Conservation (phyloP, 352 stramenopile species). For the Pilasporangium apinafurcum region DNA sequence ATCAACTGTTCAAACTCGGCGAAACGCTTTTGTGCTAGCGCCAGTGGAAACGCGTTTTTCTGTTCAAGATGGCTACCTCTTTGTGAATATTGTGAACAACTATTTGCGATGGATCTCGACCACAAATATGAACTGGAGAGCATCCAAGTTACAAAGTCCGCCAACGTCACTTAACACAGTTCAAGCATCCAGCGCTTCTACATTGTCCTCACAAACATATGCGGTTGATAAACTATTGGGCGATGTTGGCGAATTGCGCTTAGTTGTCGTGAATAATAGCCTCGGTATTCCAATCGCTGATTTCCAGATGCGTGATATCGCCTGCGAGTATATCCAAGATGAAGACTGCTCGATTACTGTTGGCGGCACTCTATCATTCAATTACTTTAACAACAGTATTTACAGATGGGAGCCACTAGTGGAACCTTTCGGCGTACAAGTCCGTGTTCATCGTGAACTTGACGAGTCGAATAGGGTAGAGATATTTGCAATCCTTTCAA, state of each 20-base stretch:
- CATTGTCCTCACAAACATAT: conserved; percentile 13
- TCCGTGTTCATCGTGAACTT: conserved; percentile 60
- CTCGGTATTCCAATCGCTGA: conserved; percentile 82
- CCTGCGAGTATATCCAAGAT: conserved; percentile 84
- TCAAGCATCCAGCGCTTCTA: background rate
- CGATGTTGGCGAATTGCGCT: conserved; percentile 75
- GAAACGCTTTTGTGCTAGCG: conserved; percentile 76
- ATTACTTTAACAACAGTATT: conserved; percentile 91
- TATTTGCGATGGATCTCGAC: conserved; percentile 55
- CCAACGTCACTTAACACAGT: no score
- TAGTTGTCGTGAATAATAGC: conserved; percentile 87
- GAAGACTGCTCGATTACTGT: conserved; percentile 78
- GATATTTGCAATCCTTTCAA: conserved; percentile 77
- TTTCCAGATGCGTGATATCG: conserved; percentile 83
- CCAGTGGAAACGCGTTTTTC: conserved; percentile 83
- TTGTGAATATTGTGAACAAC: conserved; percentile 83
- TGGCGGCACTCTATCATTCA: conserved; percentile 72
- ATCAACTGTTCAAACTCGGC: conserved; percentile 29
- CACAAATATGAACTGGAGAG: conserved; percentile 1
- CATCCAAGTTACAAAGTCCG: conserved; percentile 1
- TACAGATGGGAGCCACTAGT: conserved; percentile 86
- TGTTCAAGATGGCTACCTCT: conserved; percentile 79
- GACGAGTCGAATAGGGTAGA: conserved; percentile 71
- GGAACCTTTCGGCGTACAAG: conserved; percentile 76
- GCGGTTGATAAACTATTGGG: conserved; percentile 75